Evolutionary conservation across 2,329 filamentous ascomycete species (phyloP).

Genomic region (Curvularia spicifera): DNA sequence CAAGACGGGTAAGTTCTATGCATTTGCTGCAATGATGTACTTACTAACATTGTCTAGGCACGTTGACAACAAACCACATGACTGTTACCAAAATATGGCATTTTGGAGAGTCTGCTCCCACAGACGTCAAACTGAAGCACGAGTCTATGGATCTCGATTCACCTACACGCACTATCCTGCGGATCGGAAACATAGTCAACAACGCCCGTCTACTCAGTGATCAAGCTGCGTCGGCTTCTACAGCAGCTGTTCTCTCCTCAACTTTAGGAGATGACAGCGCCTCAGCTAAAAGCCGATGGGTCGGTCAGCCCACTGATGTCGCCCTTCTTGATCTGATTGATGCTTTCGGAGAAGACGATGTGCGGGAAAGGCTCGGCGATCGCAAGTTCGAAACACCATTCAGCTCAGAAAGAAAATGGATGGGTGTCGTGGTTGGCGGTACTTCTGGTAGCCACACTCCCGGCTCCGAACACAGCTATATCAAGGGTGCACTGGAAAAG

Average conservation of each 20-base stretch:
- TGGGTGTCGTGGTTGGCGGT: conserved; percentile 82
- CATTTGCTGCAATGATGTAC: neutral
- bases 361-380: conserved; percentile 82
- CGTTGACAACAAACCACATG: conserved; percentile 97
- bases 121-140: conserved; percentile 63
- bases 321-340: conserved; percentile 95
- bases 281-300: conserved; percentile 85
- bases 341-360: conserved; percentile 87
- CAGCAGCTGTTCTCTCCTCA: conserved; percentile 83
- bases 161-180: conserved; percentile 79
- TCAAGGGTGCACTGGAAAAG: conserved; percentile 92
- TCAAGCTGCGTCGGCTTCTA: conserved; percentile 72
- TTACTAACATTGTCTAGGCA: conserved; percentile 60
- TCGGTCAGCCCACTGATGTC: conserved; percentile 95
- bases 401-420: conserved; percentile 98
- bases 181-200: conserved; percentile 96
- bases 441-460: conserved; percentile 57
- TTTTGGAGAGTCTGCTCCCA: conserved; percentile 70
- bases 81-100: conserved; percentile 97
- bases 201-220: conserved; percentile 81
- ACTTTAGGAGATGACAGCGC: conserved; percentile 69
- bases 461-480: conserved; percentile 83
- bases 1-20: conserved; percentile 72
- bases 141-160: conserved; percentile 66
- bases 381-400: conserved; percentile 89